phyloP scores from a whole-genome alignment of 1,139 yeast genomes.

The Entelexis sorbosivorans region DNA sequence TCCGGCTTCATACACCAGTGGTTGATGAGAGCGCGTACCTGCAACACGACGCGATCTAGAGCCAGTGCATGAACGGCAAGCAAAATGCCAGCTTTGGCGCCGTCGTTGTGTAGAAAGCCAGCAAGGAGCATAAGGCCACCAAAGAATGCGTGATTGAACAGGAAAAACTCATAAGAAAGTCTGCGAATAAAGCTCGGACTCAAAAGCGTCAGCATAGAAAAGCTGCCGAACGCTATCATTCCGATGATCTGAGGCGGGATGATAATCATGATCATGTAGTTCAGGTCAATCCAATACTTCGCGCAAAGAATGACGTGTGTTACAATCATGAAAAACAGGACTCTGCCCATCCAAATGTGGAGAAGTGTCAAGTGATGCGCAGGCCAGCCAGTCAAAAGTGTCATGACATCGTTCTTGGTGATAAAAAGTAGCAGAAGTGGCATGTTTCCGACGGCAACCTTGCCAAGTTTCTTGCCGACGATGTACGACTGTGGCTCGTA shows the following conservation, averaged over 20 bases:
- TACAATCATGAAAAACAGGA: neutral
- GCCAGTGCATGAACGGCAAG: constrained; percentile 3
- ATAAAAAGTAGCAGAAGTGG: neutral
- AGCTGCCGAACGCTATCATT: neutral
- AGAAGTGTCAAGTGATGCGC: neutral
- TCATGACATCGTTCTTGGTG: constrained; percentile 4
- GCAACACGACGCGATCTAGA: neutral
- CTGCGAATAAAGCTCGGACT: neutral
- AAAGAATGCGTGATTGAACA: constrained; percentile 1
- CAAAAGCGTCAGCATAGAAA: neutral
- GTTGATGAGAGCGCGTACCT: neutral
- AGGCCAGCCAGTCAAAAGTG: neutral
- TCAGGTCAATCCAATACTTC: neutral
- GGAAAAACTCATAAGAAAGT: constrained; percentile 1
- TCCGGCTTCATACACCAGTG: constrained; percentile 6
- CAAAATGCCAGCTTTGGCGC: neutral
- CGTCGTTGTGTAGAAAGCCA: neutral
- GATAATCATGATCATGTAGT: neutral
- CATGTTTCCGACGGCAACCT: neutral
- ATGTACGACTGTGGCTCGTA: constrained; percentile 1
- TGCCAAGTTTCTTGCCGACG: neutral
- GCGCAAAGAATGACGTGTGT: neutral
- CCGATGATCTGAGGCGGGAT: constrained; percentile 5
- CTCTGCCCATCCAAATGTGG: constrained; percentile 3
- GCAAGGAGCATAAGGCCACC: neutral